Base-by-base conservation (phyloP, 345 rosid species). In the Hypericum perforatum region DNA sequence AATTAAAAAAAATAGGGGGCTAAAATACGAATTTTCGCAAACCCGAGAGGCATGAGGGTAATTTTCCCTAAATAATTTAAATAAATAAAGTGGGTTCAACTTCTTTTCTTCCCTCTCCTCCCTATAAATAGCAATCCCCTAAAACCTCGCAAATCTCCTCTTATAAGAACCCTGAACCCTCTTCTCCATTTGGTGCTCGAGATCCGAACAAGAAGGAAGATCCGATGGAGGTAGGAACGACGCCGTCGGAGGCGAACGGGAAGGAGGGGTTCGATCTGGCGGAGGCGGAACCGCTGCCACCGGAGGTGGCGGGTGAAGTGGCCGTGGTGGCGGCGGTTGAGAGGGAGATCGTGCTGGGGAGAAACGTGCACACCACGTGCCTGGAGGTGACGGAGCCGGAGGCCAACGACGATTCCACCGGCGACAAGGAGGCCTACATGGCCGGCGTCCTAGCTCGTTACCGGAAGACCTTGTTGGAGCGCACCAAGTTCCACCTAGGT, bases 351-450 rank as follows among this genome's bases (percentile, higher is more conserved):
- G 96, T 85, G 38, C 61, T 91, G 22, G 96, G 98, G 39, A 76
- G 65, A 70, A 91, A 91, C 64, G 69, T 91, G 22, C 96, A 85
- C 58, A 81, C 96, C 52, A 60, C 92, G 50, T 81, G 86, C 64
- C 81, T 85, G 3, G 84, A 82, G 52, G 87, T 91, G 8, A 88
- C 95, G 1, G 98, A 91, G 66, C 98, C 96, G 0, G 98, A 87
- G 0, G 81, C 77, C 6, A 68, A 91, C 73, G 98, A 91, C 63
- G 98, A 87, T 5, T 66, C 63, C 59, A 91, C 92, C 41, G 98
- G 96, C 7, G 98, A 91, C 50, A 87, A 76, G 66, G 98, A 91
- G 10, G 98, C 98, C 14, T 81, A 82, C 54, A 88, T 91, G 95
- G 96, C 98, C 56, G 71, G 96, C 57, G 86, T 87, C 49, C 75